Base-by-base conservation (phyloP, 768 basidiomycete species). In the Paxillus ammoniavirescens region DNA sequence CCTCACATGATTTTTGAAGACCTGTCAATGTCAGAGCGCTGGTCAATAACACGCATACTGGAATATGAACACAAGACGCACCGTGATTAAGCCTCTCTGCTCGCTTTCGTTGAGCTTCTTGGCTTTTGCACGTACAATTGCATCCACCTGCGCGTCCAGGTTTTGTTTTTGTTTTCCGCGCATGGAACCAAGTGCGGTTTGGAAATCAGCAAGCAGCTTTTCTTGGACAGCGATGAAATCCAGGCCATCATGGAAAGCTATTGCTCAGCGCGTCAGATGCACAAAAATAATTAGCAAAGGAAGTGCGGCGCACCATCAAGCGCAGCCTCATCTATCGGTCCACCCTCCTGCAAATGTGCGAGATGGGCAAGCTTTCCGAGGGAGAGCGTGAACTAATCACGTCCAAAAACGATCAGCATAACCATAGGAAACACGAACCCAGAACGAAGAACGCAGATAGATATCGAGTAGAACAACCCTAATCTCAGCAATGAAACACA, bases 201-300 rank as follows among this genome's bases (percentile, higher is more conserved):
- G 82, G 67, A 95, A 84, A 41, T 88, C 81, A 4, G 80, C 73
- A 6, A 83, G 57, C 3, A 98, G 72, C 4, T 76, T 76, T 60
- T 88, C 82, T 59, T 96, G 93, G 3, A 96, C 86, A 52, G 86
- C 86, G 59, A 97, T 79, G 55, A 95, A 86, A 70, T 98, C 92
- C 46, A 98, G 79, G 26, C 81, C 83, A 60, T 93, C 86, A 61
- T 98, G 91, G 75, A 94, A 88, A 2, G 79, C 93, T 94, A 58
- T 0, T 37, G 26, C n/a, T 12, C 49, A 54, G 10, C 53, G 28
- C 37, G 21, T 61, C 44, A 61, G 50, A 52, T 21, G 7, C 26
- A 40, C 31, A 21, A 13, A 26, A 28, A 17, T 7, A 23, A 44
- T 7, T 31, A 17, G 36, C 37, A 17, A 26, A 51, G 33, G 3